A percentile compares a stretch with the other conserved stretches of the same genome.
Evolutionary conservation across 768 basidiomycete genomes (phyloP).

Genomic region (Tylopilus felleus): DNA sequence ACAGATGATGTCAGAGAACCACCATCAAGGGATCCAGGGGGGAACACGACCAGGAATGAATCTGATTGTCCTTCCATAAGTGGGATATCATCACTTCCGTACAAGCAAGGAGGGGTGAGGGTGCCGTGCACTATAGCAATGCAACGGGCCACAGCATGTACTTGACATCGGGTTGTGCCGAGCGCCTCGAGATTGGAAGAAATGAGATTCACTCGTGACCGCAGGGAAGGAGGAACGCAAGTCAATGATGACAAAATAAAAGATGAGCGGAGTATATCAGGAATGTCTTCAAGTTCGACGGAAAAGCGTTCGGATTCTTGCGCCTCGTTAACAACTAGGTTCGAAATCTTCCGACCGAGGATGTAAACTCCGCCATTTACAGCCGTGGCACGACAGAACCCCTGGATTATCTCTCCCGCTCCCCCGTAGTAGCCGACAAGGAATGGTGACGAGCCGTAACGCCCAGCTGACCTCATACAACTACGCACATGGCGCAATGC

Average conservation of each 20-base stretch:
- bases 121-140: constrained; percentile 48
- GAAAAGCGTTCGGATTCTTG: constrained; percentile 32
- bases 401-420: constrained; percentile 88
- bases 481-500: constrained; percentile 67
- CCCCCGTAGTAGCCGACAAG: constrained; percentile 95
- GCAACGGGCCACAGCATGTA: constrained; percentile 39
- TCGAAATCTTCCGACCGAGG: constrained; percentile 45
- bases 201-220: constrained; percentile 18
- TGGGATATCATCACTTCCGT: constrained; percentile 20
- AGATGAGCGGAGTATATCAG: constrained; percentile 54
- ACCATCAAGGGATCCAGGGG: constrained; percentile 53
- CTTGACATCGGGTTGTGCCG: constrained; percentile 1
- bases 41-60: constrained; percentile 70
- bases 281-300: constrained; percentile 55
- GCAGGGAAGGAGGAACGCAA: constrained; percentile 32
- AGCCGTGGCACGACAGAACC: constrained; percentile 84
- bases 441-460: constrained; percentile 87
- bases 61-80: constrained; percentile 39
- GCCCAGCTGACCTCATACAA: constrained; percentile 75
- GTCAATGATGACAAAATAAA: constrained; percentile 50
- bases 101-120: constrained; percentile 25
- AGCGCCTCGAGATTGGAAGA: neutral
- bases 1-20: constrained; percentile 51
- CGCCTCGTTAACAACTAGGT: constrained; percentile 30
- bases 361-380: constrained; percentile 76